Evolutionary conservation across 257 asterid species (phyloP).

Genomic region (Plectranthus barbatus): DNA sequence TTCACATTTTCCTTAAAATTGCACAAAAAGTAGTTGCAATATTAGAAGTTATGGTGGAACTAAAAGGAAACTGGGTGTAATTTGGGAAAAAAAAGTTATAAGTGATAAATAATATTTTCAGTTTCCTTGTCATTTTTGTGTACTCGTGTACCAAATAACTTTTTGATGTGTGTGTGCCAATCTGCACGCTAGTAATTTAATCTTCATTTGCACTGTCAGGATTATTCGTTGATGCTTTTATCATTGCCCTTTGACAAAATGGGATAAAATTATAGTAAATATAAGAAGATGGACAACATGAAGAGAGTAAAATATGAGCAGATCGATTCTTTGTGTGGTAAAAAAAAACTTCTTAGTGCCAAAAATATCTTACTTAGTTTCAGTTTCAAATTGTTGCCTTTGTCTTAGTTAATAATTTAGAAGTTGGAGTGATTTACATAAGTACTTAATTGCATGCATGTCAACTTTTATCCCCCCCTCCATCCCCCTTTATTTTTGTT

Average conservation of each 20-base stretch:
- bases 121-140: no score
- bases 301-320: neutral
- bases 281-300: neutral
- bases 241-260: no score
- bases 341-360: neutral
- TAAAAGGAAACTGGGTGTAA: no score
- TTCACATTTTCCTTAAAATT: no score
- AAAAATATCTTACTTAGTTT: neutral
- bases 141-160: neutral
- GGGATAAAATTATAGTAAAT: no score
- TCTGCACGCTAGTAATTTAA: neutral
- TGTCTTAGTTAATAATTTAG: neutral
- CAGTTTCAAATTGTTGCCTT: neutral
- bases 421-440: slow-evolving; percentile 3
- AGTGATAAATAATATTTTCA: no score
- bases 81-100: no score
- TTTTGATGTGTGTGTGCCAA: neutral
- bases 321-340: neutral
- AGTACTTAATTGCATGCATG: slow-evolving; percentile 5
- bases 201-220: neutral
- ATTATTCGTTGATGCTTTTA: neutral
- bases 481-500: slow-evolving; percentile 20
- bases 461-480: no score
- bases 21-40: no score
- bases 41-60: no score